Conservation (phyloP, 768 basidiomycete genomes). For the Kwoniella europaea region DNA sequence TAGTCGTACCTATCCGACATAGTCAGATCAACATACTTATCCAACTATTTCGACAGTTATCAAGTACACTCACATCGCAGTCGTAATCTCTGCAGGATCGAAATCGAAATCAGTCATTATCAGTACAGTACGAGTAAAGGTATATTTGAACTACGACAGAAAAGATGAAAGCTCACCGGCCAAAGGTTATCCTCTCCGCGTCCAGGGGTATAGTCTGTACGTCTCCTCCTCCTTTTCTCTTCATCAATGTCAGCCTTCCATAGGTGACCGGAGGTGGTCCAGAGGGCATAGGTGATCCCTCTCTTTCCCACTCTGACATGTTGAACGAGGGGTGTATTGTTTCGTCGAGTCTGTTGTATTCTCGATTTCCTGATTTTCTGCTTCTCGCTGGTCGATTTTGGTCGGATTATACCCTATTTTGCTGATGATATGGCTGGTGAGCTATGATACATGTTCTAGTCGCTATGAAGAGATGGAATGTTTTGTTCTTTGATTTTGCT, state of each 20-base stretch:
- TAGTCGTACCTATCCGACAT: conserved; percentile 42
- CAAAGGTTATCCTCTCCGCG: conserved; percentile 44
- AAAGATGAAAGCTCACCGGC: conserved; percentile 35
- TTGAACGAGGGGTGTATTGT: background rate
- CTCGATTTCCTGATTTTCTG: no score
- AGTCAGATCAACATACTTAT: background rate
- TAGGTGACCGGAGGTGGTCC: conserved; percentile 15
- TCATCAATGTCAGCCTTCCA: conserved; percentile 38
- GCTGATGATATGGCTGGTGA: no score
- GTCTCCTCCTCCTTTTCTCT: conserved; percentile 41
- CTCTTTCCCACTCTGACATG: conserved; percentile 18
- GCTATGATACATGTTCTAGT: no score
- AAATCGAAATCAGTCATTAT: background rate
- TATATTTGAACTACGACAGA: background rate
- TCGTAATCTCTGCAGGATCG: conserved; percentile 35
- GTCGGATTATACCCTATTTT: no score
- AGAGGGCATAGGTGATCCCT: conserved; percentile 22
- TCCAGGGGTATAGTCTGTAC: conserved; percentile 48
- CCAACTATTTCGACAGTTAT: background rate
- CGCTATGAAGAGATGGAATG: background rate
- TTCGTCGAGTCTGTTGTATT: background rate
- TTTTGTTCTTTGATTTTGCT: background rate
- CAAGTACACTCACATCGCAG: conserved; percentile 37
- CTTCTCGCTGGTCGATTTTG: no score
- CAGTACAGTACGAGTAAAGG: background rate